These are phyloP conservation scores for Bipolaris victoriae DNA, from an alignment of 2,329 filamentous ascomycete species.

Conservation along the genomic window DNA sequence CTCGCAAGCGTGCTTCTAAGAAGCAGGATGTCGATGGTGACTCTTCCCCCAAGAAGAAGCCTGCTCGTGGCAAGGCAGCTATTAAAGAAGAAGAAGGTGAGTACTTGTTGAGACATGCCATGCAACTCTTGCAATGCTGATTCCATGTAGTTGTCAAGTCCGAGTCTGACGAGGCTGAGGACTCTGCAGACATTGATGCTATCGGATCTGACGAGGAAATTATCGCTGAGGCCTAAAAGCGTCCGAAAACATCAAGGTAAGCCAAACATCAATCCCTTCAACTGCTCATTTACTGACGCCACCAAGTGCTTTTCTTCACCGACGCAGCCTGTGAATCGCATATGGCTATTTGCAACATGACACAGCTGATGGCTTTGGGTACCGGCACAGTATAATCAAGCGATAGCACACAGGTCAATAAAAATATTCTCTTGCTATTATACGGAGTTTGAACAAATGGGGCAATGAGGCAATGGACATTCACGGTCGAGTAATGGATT, in stretches of 20 bases:
- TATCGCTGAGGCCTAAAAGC: conserved; percentile 23
- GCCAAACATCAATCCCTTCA: not conserved
- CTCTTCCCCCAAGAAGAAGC: conserved; percentile 42
- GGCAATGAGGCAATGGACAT: not conserved
- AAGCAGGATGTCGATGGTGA: conserved; percentile 43
- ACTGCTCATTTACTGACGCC: not conserved
- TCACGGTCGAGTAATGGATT: not conserved
- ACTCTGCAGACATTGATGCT: conserved; percentile 10
- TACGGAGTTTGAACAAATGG: not conserved
- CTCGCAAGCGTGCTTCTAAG: conserved; percentile 43
- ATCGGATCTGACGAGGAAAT: conserved; percentile 10
- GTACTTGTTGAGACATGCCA: not conserved
- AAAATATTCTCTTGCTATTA: not conserved
- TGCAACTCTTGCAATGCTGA: conserved; percentile 9
- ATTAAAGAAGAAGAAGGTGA: conserved; percentile 28
- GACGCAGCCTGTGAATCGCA: not conserved
- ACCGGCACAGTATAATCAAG: too few relatives aligned
- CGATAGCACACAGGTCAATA: not conserved
- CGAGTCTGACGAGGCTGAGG: conserved; percentile 7
- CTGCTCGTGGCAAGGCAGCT: conserved; percentile 32
- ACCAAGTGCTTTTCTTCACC: not conserved
- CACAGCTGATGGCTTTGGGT: not conserved
- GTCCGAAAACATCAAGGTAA: not conserved
- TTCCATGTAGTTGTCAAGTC: conserved; percentile 17
- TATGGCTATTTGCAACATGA: not conserved